phyloP scores from a whole-genome alignment of 768 basidiomycete species.

The Xerocomellus dryophilus region DNA sequence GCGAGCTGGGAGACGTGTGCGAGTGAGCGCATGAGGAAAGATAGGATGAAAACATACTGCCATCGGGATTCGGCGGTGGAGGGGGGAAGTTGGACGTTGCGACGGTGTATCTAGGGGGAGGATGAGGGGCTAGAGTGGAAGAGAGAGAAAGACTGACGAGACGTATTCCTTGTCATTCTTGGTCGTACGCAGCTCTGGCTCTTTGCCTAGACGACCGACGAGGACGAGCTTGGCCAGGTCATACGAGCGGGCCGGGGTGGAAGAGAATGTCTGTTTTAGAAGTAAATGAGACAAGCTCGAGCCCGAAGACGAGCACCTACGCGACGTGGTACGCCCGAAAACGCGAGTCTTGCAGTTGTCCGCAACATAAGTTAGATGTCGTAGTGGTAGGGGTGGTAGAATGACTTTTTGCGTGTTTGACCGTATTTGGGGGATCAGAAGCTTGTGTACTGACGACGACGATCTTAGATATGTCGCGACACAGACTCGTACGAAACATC shows the following conservation, averaged over 20 bases:
- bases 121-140: background rate
- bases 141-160: slow-evolving; percentile 44
- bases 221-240: slow-evolving; percentile 77
- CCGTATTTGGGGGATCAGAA: slow-evolving; percentile 14
- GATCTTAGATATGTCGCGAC: slow-evolving; percentile 66
- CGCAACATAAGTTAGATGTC: slow-evolving; percentile 40
- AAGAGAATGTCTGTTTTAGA: slow-evolving; percentile 57
- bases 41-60: slow-evolving; percentile 43
- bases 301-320: slow-evolving; percentile 37
- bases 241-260: slow-evolving; percentile 47
- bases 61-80: slow-evolving; percentile 56
- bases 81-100: slow-evolving; percentile 66
- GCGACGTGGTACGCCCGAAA: slow-evolving; percentile 42
- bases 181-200: slow-evolving; percentile 67
- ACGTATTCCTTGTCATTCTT: slow-evolving; percentile 78
- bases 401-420: slow-evolving; percentile 9
- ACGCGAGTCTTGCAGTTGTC: slow-evolving; percentile 43
- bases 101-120: slow-evolving; percentile 59
- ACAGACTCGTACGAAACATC: slow-evolving; percentile 84
- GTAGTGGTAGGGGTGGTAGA: background rate
- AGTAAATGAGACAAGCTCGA: background rate
- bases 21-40: background rate
- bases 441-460: background rate
- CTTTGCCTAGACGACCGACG: slow-evolving; percentile 67
- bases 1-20: slow-evolving; percentile 42